A percentile compares a stretch with the other conserved stretches of the same genome.
Conservation (phyloP, 2,329 filamentous ascomycete species). For the Zalaria sp. region DNA sequence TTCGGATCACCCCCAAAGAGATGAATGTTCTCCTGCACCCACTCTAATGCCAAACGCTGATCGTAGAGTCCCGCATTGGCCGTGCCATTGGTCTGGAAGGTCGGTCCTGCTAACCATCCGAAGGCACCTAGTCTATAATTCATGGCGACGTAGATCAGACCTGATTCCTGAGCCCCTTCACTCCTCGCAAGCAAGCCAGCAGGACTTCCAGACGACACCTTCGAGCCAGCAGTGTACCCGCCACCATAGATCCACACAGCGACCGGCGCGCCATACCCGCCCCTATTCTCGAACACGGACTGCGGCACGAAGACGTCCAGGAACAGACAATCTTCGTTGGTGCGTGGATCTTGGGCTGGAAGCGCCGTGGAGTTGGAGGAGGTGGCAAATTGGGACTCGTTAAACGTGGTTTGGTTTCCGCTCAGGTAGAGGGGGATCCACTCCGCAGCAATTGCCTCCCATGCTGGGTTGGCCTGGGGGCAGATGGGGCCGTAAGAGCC, state of each 20-base stretch:
- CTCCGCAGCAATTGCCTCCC: slow-evolving; percentile 21
- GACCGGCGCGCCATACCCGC: slow-evolving; percentile 24
- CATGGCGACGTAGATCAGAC: slow-evolving; percentile 32
- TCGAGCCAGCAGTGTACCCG: slow-evolving; percentile 27
- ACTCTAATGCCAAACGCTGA: slow-evolving; percentile 42
- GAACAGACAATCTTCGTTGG: slow-evolving; percentile 26
- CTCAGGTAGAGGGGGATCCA: slow-evolving; percentile 21
- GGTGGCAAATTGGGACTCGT: slow-evolving; percentile 8
- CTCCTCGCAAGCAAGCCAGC: slow-evolving; percentile 28
- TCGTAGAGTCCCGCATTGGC: slow-evolving; percentile 39
- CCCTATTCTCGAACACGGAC: slow-evolving; percentile 16
- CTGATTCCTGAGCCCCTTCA: slow-evolving; percentile 21
- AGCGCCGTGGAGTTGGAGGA: slow-evolving; percentile 2
- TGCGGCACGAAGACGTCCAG: slow-evolving; percentile 25
- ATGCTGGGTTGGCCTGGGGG: slow-evolving; percentile 31
- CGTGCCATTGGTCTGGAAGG: slow-evolving; percentile 26
- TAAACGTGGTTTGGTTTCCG: slow-evolving; percentile 9
- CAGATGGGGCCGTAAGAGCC: slow-evolving; percentile 30
- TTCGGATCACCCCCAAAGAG: slow-evolving; percentile 39
- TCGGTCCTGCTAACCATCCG: slow-evolving; percentile 33
- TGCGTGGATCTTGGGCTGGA: slow-evolving; percentile 11
- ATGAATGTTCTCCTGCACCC: slow-evolving; percentile 40
- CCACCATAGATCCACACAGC: slow-evolving; percentile 35
- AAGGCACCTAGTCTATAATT: slow-evolving; percentile 37
- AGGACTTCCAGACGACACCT: slow-evolving; percentile 20